phyloP scores from a whole-genome alignment of 805 yeast species.

The Dipodascus geniculatus region DNA sequence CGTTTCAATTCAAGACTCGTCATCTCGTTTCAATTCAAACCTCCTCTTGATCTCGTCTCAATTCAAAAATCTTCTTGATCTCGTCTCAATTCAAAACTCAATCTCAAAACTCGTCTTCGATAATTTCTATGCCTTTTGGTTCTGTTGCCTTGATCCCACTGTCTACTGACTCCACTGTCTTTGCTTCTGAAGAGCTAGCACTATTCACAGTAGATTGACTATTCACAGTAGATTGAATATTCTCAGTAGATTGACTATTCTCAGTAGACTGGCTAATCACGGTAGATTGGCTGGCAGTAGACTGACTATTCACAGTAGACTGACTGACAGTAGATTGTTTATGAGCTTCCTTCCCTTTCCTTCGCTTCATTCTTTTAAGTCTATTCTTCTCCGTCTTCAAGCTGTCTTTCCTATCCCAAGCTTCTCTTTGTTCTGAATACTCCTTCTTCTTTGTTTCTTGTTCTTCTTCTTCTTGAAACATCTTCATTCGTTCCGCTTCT shows the following conservation, averaged over 20 bases:
- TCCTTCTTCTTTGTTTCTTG: slow-evolving; percentile 15
- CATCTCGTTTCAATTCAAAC: no score
- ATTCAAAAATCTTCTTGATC: no score
- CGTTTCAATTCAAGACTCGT: no score
- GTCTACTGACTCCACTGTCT: neutral
- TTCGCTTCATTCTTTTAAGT: slow-evolving; percentile 11
- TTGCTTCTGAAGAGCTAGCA: slow-evolving; percentile 5
- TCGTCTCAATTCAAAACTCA: no score
- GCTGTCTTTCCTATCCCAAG: slow-evolving; percentile 15
- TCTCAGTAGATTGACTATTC: no score
- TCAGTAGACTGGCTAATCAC: no score
- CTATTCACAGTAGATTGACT: no score
- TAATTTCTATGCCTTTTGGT: neutral
- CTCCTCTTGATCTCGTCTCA: no score
- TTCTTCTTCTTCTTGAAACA: slow-evolving; percentile 15
- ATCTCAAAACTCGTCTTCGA: no score
- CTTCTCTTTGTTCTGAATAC: slow-evolving; percentile 16
- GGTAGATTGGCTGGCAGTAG: slow-evolving; percentile 1
- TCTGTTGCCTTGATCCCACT: neutral
- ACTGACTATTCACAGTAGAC: no score
- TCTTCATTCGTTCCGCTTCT: slow-evolving; percentile 19
- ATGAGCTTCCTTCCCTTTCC: neutral
- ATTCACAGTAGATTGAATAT: no score
- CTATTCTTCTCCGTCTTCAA: slow-evolving; percentile 20
- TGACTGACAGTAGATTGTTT: no score